These are phyloP conservation scores for Phytophthora cactorum DNA, from an alignment of 352 stramenopile genomes.

Conservation along the genomic window DNA sequence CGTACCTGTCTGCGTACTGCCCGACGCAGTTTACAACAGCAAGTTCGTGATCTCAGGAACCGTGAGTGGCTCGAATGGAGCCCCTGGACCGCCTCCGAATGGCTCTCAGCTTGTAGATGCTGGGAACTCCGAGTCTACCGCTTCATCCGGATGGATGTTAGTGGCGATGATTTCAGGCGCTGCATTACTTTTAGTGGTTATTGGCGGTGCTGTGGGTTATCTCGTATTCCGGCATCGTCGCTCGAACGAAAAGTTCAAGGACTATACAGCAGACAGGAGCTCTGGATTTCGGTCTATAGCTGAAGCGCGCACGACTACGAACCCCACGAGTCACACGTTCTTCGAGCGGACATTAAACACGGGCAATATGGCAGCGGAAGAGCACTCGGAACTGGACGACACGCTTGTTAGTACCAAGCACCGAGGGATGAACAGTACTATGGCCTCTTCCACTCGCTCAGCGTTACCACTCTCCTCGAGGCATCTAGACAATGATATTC, in stretches of 20 bases:
- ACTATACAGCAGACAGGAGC: conserved; percentile 25
- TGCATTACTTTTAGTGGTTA: conserved; percentile 28
- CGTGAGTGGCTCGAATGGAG: not conserved
- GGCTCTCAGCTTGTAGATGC: conserved; percentile 3
- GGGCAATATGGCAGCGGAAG: conserved; percentile 16
- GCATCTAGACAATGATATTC: conserved; percentile 68
- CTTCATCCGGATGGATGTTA: conserved; percentile 43
- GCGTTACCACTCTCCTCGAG: conserved; percentile 13
- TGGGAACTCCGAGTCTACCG: not conserved
- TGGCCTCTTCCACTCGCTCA: conserved; percentile 23
- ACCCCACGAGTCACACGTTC: conserved; percentile 17
- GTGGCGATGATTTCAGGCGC: conserved; percentile 47
- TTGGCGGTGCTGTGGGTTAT: conserved; percentile 35
- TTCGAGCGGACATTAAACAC: conserved; percentile 39
- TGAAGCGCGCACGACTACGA: conserved; percentile 6
- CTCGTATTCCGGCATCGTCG: conserved; percentile 35
- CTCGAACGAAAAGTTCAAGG: conserved; percentile 20
- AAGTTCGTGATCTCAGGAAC: conserved; percentile 32
- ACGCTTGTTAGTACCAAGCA: conserved; percentile 24
- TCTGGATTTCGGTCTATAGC: conserved; percentile 21
- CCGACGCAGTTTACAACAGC: conserved; percentile 38
- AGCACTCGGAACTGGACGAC: conserved; percentile 17
- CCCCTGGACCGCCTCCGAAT: conserved; percentile 4
- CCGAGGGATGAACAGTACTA: conserved; percentile 16
- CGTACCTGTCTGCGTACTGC: conserved; percentile 40